phyloP scores from a whole-genome alignment of 2,329 filamentous ascomycete genomes.

The Acrocalymma vagum region DNA sequence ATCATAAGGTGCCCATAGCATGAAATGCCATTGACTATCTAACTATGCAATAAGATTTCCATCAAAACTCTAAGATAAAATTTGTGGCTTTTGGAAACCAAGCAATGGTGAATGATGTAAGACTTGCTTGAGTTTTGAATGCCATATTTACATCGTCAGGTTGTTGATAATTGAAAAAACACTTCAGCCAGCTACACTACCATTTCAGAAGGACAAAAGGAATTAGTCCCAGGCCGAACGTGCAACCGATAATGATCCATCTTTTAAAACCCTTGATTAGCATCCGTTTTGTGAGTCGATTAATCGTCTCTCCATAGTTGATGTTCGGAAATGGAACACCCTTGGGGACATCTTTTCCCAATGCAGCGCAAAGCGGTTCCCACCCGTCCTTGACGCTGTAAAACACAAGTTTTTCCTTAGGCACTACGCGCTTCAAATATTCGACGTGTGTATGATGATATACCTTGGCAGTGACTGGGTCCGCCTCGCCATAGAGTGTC shows the following conservation, averaged over 20 bases:
- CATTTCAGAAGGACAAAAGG: too few species aligned
- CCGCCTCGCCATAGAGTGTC: conserved; percentile 11
- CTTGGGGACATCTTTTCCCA: conserved; percentile 23
- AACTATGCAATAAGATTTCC: too few species aligned
- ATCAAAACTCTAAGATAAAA: too few species aligned
- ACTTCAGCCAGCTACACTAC: too few species aligned
- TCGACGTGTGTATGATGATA: conserved; percentile 16
- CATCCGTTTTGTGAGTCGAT: conserved; percentile 22
- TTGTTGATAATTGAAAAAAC: too few species aligned
- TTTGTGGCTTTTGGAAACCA: too few species aligned
- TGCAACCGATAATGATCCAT: conserved; percentile 39
- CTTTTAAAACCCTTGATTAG: conserved; percentile 26
- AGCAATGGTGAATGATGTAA: too few species aligned
- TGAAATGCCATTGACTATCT: too few species aligned
- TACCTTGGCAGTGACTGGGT: conserved; percentile 7
- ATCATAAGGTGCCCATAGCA: too few species aligned
- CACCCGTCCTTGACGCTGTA: conserved; percentile 31
- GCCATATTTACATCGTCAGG: too few species aligned
- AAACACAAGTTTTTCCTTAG: conserved; percentile 20
- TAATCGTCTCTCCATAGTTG: conserved; percentile 32
- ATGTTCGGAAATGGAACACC: conserved; percentile 27
- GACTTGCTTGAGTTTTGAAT: too few species aligned
- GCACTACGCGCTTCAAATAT: conserved; percentile 26
- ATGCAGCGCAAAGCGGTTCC: conserved; percentile 26
- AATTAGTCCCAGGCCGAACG: too few species aligned